Evolutionary conservation across 495 filamentous ascomycete species (phyloP).

Genomic region (Pseudoneurospora amorphoporcata): DNA sequence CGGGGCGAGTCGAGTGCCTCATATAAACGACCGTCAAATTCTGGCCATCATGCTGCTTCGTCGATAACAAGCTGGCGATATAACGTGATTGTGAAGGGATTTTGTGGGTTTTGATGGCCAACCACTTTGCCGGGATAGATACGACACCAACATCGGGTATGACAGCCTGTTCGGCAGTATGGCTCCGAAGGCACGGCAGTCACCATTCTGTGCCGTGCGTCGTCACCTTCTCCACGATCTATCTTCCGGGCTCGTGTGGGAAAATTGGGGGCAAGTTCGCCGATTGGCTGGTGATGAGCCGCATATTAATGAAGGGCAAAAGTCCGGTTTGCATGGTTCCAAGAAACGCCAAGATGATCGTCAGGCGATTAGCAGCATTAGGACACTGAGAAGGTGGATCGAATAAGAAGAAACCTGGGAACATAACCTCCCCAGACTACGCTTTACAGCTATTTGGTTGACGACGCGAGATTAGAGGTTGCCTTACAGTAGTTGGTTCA

Average conservation of each 20-base stretch:
- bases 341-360: background rate
- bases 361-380: background rate
- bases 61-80: background rate
- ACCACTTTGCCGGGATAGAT: slow-evolving; percentile 7
- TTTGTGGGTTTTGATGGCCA: background rate
- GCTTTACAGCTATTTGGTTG: background rate
- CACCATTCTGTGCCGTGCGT: background rate
- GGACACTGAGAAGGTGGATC: background rate
- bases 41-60: background rate
- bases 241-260: background rate
- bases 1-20: slow-evolving; percentile 1
- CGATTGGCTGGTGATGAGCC: background rate
- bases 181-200: slow-evolving; percentile 11
- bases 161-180: slow-evolving; percentile 21
- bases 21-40: background rate
- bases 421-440: background rate
- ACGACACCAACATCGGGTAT: slow-evolving; percentile 10
- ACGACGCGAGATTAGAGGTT: no score
- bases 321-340: background rate
- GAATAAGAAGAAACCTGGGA: background rate
- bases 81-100: background rate
- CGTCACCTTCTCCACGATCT: background rate
- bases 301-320: background rate
- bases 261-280: background rate
- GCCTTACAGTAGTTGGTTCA: background rate